Percentiles rank a stretch among this genome's conserved stretches.
Evolutionary conservation across 495 filamentous ascomycete genomes (phyloP).

Genomic region (Cetradonia linearis): DNA sequence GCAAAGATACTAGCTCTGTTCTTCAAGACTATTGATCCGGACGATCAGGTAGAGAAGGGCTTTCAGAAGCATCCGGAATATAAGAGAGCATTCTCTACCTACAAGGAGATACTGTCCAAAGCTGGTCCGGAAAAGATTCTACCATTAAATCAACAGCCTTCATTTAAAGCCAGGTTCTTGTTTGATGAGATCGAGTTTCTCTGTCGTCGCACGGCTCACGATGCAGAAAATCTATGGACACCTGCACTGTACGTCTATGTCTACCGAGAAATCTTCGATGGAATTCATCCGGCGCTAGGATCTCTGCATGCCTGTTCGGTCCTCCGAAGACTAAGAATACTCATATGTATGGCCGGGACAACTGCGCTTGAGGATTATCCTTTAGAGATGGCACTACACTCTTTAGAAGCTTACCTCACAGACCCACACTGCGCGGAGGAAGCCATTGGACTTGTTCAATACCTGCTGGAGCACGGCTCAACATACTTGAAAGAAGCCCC

Average conservation of each 20-base stretch:
- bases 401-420: constrained; percentile 65
- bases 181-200: constrained; percentile 63
- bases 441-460: constrained; percentile 75
- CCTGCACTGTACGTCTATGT: constrained; percentile 63
- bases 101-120: constrained; percentile 55
- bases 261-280: constrained; percentile 65
- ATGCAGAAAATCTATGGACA: constrained; percentile 62
- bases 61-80: constrained; percentile 55
- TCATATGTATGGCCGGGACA: constrained; percentile 66
- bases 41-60: constrained; percentile 64
- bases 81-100: constrained; percentile 46
- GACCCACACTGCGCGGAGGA: constrained; percentile 88
- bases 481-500: constrained; percentile 52
- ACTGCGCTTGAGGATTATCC: constrained; percentile 67
- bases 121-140: constrained; percentile 50
- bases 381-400: constrained; percentile 82
- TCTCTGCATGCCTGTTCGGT: constrained; percentile 77
- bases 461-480: constrained; percentile 62
- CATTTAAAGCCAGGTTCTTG: constrained; percentile 68
- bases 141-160: constrained; percentile 72
- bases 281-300: constrained; percentile 77
- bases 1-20: constrained; percentile 64
- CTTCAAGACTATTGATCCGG: constrained; percentile 58
- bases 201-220: constrained; percentile 56
- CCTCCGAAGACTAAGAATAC: constrained; percentile 71